phyloP scores from a whole-genome alignment of 2,329 filamentous ascomycete species.

The Trichoderma sp. region DNA sequence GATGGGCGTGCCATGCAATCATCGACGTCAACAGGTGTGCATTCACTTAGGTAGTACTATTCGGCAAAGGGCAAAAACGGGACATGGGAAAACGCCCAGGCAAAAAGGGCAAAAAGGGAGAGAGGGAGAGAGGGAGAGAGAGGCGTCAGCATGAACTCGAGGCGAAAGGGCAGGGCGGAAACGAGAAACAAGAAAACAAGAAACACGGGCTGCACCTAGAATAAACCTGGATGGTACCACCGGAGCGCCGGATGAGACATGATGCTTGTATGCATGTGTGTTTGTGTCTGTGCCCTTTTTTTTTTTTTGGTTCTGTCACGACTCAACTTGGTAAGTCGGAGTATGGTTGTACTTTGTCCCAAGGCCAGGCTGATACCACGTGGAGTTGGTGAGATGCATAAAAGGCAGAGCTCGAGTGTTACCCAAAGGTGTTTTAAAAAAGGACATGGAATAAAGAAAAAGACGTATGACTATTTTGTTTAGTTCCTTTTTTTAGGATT shows the following conservation, averaged over 20 bases:
- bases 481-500: background rate
- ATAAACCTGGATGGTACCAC: background rate
- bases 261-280: background rate
- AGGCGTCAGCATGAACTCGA: no score
- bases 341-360: background rate
- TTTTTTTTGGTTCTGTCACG: background rate
- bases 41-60: no score
- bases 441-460: background rate
- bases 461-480: background rate
- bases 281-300: no score
- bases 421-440: background rate
- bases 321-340: conserved; percentile 13
- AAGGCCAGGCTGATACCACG: conserved; percentile 3
- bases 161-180: no score
- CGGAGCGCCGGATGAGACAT: background rate
- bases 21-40: no score
- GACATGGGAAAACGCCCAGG: background rate
- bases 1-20: background rate
- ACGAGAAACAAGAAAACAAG: background rate
- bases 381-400: background rate
- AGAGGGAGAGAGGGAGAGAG: no score
- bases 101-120: background rate
- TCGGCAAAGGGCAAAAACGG: background rate
- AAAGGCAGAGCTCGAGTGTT: background rate
- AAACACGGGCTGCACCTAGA: background rate